Evolutionary conservation across 1,284 basidiomycete genomes (phyloP), one percentile per base, ranked within the genome.

Genomic region (Paramarasmius palmivorus): DNA sequence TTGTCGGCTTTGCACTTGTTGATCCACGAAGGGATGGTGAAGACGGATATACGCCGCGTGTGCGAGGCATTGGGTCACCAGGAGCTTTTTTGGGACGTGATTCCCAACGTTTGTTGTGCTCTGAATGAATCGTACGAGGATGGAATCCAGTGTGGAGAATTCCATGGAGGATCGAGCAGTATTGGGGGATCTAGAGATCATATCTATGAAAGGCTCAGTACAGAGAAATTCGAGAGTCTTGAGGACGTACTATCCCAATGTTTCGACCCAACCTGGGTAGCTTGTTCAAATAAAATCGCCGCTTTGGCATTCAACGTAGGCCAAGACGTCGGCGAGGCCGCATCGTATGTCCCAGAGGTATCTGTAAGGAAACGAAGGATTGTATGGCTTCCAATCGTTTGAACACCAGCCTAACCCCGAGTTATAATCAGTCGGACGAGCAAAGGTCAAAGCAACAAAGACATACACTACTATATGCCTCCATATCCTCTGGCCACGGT

Each of bases 401-500:
- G 14, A n/a, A n/a, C n/a, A n/a, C n/a, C 7, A 6, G 15, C 15
- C n/a, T 22, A 19, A 46, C 32, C 5, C 25, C 44, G 14, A 29
- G 9, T 26, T 46, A 22, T 4, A 46, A 46, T n/a, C 29, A 46
- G 26, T 3, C 14, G 15, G 7, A 25, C n/a, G 15, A 8, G 3
- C 7, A 44, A n/a, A 20, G 15, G 2, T 12, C 5, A n/a, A 15
- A 44, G 10, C 3, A 22, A 26, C 14, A 25, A 25, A 44, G 14
- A 46, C 44, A 7, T n/a, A 46, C 44, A 12, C 6, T 46, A 9
- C 12, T 7, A n/a, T 46, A 46, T n/a, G 26, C 19, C 5, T 46
- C 44, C 44, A 45, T 54, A 54, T 67, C 59, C 23, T 66, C 51
- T 14, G 70, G 70, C 66, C 70, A 73, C 9, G 70, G 68, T 3